Percentiles rank a stretch among this genome's conserved stretches.
phyloP scores from a whole-genome alignment of 352 stramenopile species.

The Phytophthora macrochlamydospora region DNA sequence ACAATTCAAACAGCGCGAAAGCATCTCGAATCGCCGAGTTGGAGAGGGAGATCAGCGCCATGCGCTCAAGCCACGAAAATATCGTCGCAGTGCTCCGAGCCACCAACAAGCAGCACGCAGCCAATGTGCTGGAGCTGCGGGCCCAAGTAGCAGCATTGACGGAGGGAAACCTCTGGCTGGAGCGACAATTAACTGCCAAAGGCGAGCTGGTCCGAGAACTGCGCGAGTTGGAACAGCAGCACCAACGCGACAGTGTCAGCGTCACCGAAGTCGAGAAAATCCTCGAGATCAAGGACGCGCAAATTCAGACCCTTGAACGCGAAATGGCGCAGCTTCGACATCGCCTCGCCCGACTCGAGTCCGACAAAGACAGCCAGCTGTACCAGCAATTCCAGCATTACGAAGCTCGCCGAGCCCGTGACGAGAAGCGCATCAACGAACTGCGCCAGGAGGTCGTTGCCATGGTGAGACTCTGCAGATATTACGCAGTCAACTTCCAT shows the following conservation, averaged over 20 bases:
- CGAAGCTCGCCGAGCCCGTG: slow-evolving; percentile 43
- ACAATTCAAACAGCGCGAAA: slow-evolving; percentile 8
- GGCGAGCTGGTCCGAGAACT: slow-evolving; percentile 58
- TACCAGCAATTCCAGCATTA: slow-evolving; percentile 55
- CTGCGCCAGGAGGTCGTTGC: slow-evolving; percentile 61
- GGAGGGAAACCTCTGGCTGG: slow-evolving; percentile 63
- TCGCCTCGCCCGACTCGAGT: slow-evolving; percentile 43
- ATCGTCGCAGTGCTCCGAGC: slow-evolving; percentile 66
- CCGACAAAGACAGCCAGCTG: slow-evolving; percentile 66
- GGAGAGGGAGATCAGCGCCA: slow-evolving; percentile 64
- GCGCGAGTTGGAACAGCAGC: slow-evolving; percentile 47
- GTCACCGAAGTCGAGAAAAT: slow-evolving; percentile 48
- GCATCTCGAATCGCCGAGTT: slow-evolving; percentile 53
- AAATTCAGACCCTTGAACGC: slow-evolving; percentile 64
- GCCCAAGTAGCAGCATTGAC: slow-evolving; percentile 64
- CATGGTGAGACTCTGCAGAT: slow-evolving; percentile 41
- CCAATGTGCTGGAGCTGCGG: slow-evolving; percentile 67
- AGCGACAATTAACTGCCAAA: slow-evolving; percentile 66
- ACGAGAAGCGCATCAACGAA: slow-evolving; percentile 55
- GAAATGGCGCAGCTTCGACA: slow-evolving; percentile 58
- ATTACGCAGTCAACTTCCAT: not conserved
- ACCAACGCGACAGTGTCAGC: slow-evolving; percentile 40
- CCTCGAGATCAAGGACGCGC: slow-evolving; percentile 54
- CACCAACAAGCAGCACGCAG: slow-evolving; percentile 73
- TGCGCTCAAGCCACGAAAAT: slow-evolving; percentile 74